Percentiles rank a stretch among this genome's conserved stretches.
Evolutionary conservation across 129 eudicot genomes (phyloP).

Genomic region (Chrysanthemum seticuspe): DNA sequence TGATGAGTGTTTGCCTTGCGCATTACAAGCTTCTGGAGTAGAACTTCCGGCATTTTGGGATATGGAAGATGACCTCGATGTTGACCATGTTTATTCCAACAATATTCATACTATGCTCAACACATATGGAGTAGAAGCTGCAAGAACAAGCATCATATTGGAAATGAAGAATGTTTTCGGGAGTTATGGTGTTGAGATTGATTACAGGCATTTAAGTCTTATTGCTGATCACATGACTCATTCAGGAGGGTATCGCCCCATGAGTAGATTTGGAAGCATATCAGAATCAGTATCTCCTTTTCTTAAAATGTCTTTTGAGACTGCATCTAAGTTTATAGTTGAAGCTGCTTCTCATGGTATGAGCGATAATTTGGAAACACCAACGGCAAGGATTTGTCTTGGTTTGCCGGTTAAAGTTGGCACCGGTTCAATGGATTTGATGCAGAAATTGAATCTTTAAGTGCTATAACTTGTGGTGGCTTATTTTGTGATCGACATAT

Average conservation of each 20-base stretch:
- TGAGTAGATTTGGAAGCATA: slow-evolving; percentile 82
- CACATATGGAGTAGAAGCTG: slow-evolving; percentile 89
- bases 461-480: slow-evolving; percentile 1
- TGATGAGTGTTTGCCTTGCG: slow-evolving; percentile 41
- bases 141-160: slow-evolving; percentile 59
- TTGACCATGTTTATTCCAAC: slow-evolving; percentile 64
- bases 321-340: slow-evolving; percentile 78
- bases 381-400: slow-evolving; percentile 78
- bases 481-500: slow-evolving; percentile 1
- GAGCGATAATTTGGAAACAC: slow-evolving; percentile 75
- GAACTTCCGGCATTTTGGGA: slow-evolving; percentile 76
- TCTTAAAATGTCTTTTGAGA: slow-evolving; percentile 85
- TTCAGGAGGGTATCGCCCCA: slow-evolving; percentile 73
- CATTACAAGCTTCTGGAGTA: slow-evolving; percentile 78
- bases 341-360: slow-evolving; percentile 70
- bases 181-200: slow-evolving; percentile 83
- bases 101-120: slow-evolving; percentile 59
- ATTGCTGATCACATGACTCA: slow-evolving; percentile 94
- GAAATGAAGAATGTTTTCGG: slow-evolving; percentile 74
- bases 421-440: slow-evolving; percentile 78
- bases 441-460: slow-evolving; percentile 62
- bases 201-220: slow-evolving; percentile 70
- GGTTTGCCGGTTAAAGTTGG: slow-evolving; percentile 92
- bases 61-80: slow-evolving; percentile 77
- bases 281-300: slow-evolving; percentile 77